Percentiles rank a stretch among this genome's conserved stretches.
Conservation (phyloP, 306 rosid species). For the Cyclanthera cordifolia region DNA sequence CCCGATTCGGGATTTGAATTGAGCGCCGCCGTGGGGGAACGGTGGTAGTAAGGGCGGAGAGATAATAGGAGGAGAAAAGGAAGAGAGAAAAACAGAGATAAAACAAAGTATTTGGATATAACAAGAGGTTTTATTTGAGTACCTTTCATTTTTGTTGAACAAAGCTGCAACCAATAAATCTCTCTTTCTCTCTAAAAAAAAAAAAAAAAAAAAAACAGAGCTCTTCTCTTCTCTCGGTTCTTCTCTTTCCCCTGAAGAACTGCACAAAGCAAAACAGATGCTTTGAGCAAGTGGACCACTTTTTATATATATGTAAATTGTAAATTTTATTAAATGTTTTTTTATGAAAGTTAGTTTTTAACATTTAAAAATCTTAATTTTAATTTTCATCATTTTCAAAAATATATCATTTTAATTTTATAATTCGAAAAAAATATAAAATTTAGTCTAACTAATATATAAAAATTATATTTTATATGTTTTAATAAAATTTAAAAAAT, state of each 20-base stretch:
- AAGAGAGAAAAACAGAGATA: constrained; percentile 46
- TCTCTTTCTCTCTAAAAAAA: neutral
- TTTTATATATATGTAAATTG: no score
- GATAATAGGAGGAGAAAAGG: constrained; percentile 34
- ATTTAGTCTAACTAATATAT: no score
- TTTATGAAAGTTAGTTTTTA: no score
- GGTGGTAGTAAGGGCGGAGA: constrained; percentile 15
- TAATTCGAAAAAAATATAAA: no score
- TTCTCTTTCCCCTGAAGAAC: neutral
- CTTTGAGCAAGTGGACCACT: neutral
- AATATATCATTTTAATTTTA: no score
- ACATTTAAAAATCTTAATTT: no score
- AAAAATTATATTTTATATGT: no score
- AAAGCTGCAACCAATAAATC: neutral
- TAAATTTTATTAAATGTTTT: no score
- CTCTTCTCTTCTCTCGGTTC: neutral
- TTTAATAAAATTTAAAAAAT: no score
- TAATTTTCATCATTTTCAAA: no score
- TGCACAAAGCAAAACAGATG: constrained; percentile 8
- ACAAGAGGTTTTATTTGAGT: constrained; percentile 19
- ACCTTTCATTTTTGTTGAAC: constrained; percentile 33
- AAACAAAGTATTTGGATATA: constrained; percentile 34
- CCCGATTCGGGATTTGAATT: neutral
- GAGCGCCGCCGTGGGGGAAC: neutral
- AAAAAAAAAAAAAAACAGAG: neutral